A percentile compares a stretch with the other conserved stretches of the same genome.
These are phyloP conservation scores for Camelina sativa DNA, from an alignment of 345 rosid genomes.

Conservation along the genomic window DNA sequence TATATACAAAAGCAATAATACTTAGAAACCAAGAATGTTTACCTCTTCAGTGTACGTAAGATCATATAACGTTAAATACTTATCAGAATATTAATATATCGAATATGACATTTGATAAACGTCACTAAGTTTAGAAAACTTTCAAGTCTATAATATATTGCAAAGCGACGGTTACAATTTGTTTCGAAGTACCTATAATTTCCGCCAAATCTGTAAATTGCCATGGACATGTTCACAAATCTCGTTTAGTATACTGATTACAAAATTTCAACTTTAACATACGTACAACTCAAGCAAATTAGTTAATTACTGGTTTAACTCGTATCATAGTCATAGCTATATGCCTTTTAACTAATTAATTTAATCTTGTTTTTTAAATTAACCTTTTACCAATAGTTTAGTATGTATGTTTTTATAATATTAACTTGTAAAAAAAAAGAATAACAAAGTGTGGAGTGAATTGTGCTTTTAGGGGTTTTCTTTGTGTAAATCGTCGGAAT, in stretches of 20 bases:
- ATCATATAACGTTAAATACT: neutral
- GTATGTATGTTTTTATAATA: too few species aligned
- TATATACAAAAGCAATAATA: neutral
- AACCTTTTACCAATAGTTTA: too few species aligned
- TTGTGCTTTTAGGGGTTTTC: neutral
- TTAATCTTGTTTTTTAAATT: too few species aligned
- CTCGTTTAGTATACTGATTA: neutral
- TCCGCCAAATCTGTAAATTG: neutral
- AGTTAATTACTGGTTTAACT: neutral
- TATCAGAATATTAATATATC: neutral
- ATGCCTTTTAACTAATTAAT: too few species aligned
- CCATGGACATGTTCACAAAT: neutral
- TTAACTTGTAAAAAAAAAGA: too few species aligned
- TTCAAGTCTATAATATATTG: neutral
- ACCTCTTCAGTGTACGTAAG: neutral
- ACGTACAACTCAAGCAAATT: neutral
- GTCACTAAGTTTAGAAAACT: neutral
- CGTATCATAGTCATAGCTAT: too few species aligned
- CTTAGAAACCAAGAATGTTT: neutral
- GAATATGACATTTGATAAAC: constrained; percentile 24
- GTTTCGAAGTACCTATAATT: neutral
- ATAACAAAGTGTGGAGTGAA: neutral
- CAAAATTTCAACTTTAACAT: neutral
- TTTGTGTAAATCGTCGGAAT: too few species aligned
- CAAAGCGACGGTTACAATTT: neutral